These are phyloP conservation scores for Penicillium paneum DNA, from an alignment of 2,329 filamentous ascomycete species.

Conservation along the genomic window DNA sequence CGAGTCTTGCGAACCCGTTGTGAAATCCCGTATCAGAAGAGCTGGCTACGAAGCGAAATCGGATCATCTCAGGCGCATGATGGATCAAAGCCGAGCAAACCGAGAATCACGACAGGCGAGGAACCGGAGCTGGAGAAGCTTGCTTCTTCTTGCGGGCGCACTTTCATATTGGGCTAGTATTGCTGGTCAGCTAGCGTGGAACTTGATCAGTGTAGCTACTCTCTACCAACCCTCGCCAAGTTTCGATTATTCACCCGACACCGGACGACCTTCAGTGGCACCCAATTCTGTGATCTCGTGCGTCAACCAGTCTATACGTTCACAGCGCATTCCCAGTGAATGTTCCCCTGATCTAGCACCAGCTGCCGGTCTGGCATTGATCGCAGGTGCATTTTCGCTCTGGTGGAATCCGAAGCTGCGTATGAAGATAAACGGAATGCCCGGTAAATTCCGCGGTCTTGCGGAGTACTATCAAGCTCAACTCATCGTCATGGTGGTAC, in stretches of 20 bases:
- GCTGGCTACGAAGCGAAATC: conserved; percentile 79
- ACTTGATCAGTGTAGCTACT: conserved; percentile 36
- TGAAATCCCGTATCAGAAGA: conserved; percentile 65
- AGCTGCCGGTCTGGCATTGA: conserved; percentile 38
- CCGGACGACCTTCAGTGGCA: conserved; percentile 11
- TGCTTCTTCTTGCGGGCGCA: conserved; percentile 44
- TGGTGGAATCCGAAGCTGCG: conserved; percentile 52
- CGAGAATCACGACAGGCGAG: conserved; percentile 32
- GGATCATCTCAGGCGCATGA: conserved; percentile 72
- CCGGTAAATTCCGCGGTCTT: conserved; percentile 42
- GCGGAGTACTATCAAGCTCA: conserved; percentile 48
- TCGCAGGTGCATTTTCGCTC: conserved; percentile 43
- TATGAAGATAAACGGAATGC: conserved; percentile 42
- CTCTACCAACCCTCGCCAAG: conserved; percentile 9
- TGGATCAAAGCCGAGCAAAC: conserved; percentile 58
- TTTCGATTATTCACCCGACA: neutral
- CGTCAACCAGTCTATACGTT: conserved; percentile 17
- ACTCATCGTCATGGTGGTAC: conserved; percentile 43
- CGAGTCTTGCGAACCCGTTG: conserved; percentile 70
- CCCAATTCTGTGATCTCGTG: conserved; percentile 23
- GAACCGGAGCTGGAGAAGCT: conserved; percentile 44
- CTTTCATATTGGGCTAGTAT: conserved; percentile 44
- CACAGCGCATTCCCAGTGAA: conserved; percentile 22
- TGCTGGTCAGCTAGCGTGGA: conserved; percentile 44
- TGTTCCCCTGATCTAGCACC: conserved; percentile 33